phyloP scores from a whole-genome alignment of 768 basidiomycete species.

The Arthromyces matolae region DNA sequence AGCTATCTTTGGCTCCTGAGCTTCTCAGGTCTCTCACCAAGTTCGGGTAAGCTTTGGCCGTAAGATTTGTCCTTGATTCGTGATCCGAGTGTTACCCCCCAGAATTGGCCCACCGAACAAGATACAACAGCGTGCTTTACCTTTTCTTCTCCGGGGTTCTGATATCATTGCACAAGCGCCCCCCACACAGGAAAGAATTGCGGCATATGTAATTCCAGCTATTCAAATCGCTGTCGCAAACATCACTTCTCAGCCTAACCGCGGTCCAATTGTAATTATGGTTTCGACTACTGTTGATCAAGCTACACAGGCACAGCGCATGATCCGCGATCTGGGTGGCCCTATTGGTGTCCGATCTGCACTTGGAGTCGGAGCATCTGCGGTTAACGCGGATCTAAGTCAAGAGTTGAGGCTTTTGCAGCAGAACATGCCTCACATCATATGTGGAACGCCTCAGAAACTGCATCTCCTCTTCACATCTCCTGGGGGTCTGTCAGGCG shows the following conservation, averaged over 20 bases:
- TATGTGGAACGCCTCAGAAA: constrained; percentile 97
- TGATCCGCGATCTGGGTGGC: constrained; percentile 91
- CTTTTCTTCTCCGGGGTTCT: constrained; percentile 88
- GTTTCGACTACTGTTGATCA: constrained; percentile 98
- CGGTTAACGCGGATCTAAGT: constrained; percentile 53
- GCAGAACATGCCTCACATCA: constrained; percentile 90
- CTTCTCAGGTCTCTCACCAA: constrained; percentile 84
- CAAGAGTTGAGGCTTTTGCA: constrained; percentile 83
- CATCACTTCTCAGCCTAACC: constrained; percentile 50
- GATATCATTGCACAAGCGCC: constrained; percentile 99
- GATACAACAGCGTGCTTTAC: constrained; percentile 95
- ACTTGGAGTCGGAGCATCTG: constrained; percentile 78
- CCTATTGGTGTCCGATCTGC: constrained; percentile 91
- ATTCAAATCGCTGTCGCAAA: constrained; percentile 78
- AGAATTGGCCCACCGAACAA: constrained; percentile 98
- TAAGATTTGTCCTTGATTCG: not conserved
- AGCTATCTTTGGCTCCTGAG: constrained; percentile 81
- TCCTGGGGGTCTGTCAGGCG: constrained; percentile 70
- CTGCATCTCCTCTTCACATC: constrained; percentile 86
- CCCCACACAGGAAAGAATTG: constrained; percentile 96
- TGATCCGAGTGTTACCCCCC: constrained; percentile 9
- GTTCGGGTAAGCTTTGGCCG: constrained; percentile 75
- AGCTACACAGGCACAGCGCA: constrained; percentile 93
- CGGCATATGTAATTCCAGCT: constrained; percentile 92
- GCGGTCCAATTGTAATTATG: constrained; percentile 88